phyloP scores from a whole-genome alignment of 768 basidiomycete genomes.

The Pulveroboletus sp. region DNA sequence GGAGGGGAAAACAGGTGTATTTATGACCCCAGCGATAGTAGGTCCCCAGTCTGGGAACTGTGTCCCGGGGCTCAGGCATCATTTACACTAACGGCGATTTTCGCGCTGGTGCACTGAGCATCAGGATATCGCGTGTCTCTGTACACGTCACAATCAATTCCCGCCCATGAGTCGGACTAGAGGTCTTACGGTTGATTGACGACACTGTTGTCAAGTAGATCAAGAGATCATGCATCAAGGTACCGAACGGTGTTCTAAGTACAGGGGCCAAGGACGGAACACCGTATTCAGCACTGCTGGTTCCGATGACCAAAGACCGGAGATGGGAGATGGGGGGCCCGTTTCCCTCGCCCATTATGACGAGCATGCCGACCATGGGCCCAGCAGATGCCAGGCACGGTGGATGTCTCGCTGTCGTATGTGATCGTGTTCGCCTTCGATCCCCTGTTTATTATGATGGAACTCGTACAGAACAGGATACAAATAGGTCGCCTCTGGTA shows the following conservation, averaged over 20 bases:
- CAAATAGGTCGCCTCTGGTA: slow-evolving; percentile 42
- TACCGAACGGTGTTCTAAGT: slow-evolving; percentile 47
- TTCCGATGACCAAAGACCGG: slow-evolving; percentile 18
- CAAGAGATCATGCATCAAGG: slow-evolving; percentile 50
- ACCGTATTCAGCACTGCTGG: slow-evolving; percentile 39
- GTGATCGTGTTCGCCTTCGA: neutral
- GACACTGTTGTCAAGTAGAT: slow-evolving; percentile 48
- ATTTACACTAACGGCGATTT: neutral
- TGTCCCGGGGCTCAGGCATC: neutral
- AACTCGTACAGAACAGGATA: slow-evolving; percentile 35
- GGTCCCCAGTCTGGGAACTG: neutral
- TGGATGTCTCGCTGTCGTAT: slow-evolving; percentile 31
- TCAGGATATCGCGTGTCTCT: neutral
- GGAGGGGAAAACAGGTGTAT: neutral
- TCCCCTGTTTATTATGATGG: neutral
- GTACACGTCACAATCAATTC: neutral
- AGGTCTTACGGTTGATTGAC: no score
- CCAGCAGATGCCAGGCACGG: slow-evolving; percentile 53
- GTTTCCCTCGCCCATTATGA: slow-evolving; percentile 49
- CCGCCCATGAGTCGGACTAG: neutral
- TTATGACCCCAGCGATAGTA: neutral
- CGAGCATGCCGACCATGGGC: slow-evolving; percentile 48
- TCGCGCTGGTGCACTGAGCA: neutral
- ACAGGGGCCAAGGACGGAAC: slow-evolving; percentile 52
- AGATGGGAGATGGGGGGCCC: slow-evolving; percentile 45